Evolutionary conservation across 352 stramenopile species (phyloP), one percentile per base, ranked within the genome.

Genomic region (Globisporangium nagaii): DNA sequence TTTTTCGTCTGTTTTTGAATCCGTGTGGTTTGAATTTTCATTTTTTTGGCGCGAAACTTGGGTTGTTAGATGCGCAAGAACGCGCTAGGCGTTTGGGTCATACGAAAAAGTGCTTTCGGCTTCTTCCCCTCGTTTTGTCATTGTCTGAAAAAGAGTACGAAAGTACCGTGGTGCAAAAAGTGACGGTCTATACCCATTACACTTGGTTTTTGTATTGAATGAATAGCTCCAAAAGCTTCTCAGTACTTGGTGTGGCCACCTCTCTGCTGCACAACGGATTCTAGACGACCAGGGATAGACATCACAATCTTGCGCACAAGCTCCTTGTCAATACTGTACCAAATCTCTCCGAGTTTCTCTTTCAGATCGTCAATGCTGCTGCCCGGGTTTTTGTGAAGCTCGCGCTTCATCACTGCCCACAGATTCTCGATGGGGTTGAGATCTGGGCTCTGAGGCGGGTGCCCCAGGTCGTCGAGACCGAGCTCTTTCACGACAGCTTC

Each of bases 1-100:
- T 53, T 24, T 39, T 50, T 49, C 25, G 7, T 57, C 11, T 50
- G 13, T 57, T 36, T 50, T 39, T 24, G 25, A 35, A 46, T 46
- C 11, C 9, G 15, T 46, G 20, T 32, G 40, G 8, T 19, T 31
- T 19, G 22, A 46, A 46, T 31, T 40, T 40, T 40, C 34, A 19
- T 37, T 40, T 40, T 40, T 40, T 40, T 40, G 34, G 34, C 34
- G 34, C 34, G 34, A 40, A 40, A 20, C 2, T 40, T 40, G 15
- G 34, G 34, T 22, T 40, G 34, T 40, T 40, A 40, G 34, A 40
- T 40, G 34, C 34, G 34, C 34, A 40, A 40, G 15, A 40, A 40
- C 34, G 20, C 34, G 34, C 34, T 40, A 40, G 34, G 34, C 5
- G 34, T 40, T 40, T 40, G 15, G 15, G 34, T 40, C 34, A 40